Conservation (phyloP, 345 rosid genomes). For the Limnanthes douglasii region DNA sequence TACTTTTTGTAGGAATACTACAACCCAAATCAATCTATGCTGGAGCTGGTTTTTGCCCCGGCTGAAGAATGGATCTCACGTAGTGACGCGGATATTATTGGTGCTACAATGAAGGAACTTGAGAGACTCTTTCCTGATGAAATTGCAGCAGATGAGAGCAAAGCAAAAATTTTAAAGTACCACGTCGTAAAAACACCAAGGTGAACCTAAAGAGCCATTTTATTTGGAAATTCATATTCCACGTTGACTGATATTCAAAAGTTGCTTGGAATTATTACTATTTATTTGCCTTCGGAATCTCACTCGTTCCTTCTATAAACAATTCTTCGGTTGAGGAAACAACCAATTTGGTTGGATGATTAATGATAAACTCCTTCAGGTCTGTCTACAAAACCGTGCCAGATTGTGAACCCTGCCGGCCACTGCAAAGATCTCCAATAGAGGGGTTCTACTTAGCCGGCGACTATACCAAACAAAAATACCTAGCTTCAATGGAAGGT, state of each 20-base stretch:
- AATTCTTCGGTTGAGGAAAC: neutral
- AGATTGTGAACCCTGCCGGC: conserved; percentile 84
- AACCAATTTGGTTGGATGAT: too few species aligned
- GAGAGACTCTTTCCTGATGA: conserved; percentile 89
- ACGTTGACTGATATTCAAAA: neutral
- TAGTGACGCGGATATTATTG: conserved; percentile 66
- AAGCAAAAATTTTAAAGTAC: conserved; percentile 78
- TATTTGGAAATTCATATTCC: neutral
- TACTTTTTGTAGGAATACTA: conserved; percentile 85
- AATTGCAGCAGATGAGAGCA: conserved; percentile 80
- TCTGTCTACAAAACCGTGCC: conserved; percentile 89
- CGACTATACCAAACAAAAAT: conserved; percentile 92
- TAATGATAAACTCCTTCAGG: conserved; percentile 24
- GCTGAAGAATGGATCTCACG: conserved; percentile 90
- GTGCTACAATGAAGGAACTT: conserved; percentile 89
- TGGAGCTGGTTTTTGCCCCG: conserved; percentile 94
- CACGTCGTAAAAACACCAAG: conserved; percentile 92
- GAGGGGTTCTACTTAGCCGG: conserved; percentile 86
- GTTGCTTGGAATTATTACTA: too few species aligned
- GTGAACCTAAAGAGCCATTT: conserved; percentile 21
- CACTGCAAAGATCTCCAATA: conserved; percentile 78
- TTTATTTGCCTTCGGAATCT: neutral
- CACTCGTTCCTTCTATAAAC: neutral
- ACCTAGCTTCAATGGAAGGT: conserved; percentile 97
- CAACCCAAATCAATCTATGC: conserved; percentile 75